Base-by-base conservation (phyloP, 2,329 filamentous ascomycete species). In the Cladorrhinum sp. region DNA sequence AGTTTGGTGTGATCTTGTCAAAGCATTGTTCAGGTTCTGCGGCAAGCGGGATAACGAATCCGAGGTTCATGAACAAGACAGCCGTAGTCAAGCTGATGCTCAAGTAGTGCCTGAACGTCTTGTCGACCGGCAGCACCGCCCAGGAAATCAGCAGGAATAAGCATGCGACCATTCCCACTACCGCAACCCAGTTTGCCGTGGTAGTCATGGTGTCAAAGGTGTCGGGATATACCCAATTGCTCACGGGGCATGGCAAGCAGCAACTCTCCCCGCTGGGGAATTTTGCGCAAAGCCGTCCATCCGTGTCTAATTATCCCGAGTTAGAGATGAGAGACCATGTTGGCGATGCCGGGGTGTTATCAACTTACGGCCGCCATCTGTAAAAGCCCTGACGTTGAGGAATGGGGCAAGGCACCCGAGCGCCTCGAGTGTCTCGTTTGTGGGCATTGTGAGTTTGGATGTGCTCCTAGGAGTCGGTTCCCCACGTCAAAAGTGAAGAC, bases 61-160 rank as follows among this genome's bases (percentile, higher is more conserved):
- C 92, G 66, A 98, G 81, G 88, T 90, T 90, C 83, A 98, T 90
- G 60, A 93, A 79, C 48, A 89, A 77, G 45, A 93, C 85, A 3
- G 85, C 90, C 50, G 90, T 75, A 4, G 91, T 89, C 55, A 98
- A 79, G 72, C 92, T 95, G 65, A 97, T 89, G 71, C 91, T 97
- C 38, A 99, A 80, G 71, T 98, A 98, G 74, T 99, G 95, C 57
- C 93, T 87, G 70, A 92, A 86, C 6, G 95, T 97, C 78, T 91
- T 93, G 68, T 96, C 92, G 23, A 91, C 85, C 0, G 95, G 93
- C 22, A 99, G 79, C 13, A 89, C 80, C 2, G 85, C 78, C 81
- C 92, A 98, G 5, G 92, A 96, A 5, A 91, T 55, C 16, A 98
- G 78, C 59, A 98, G 79, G 70, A 95, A 93, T 16, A 86, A 70